Evolutionary conservation across 164 flowering plant species (phyloP), one percentile per base, ranked within the genome.

Genomic region (Tinospora cordifolia): DNA sequence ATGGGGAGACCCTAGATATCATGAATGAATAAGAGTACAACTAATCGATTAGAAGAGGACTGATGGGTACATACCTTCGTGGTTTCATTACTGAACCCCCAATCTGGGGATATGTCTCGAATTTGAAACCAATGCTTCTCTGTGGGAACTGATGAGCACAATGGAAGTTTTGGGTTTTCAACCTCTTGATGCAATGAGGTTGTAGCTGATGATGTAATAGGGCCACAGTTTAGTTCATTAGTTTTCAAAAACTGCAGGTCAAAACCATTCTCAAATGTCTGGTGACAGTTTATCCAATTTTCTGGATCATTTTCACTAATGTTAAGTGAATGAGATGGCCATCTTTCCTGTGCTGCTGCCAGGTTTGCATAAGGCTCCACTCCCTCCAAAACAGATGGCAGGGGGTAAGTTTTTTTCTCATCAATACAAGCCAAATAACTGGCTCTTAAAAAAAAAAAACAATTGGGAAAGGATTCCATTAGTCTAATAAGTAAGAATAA

Each of bases 81-180:
- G 51, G 74, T 21, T 75, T 90, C 95, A 46, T 64, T 71, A 34
- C 88, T 74, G 81, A 78, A 90, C 71, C 92, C 96, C 97, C 96
- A 89, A 44, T 91, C 93, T 62, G 98, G 98, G 40, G 94, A 90
- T 79, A 93, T 80, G 71, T 90, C 92, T 19, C 66, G 80, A 72
- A 93, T 91, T 6, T 76, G 85, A 74, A 90, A 93, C 71, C 83
- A 85, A 78, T 90, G 95, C 66, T 76, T 76, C 69, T 81, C 80
- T 68, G 90, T 68, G 68, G 88, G 59, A 36, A 89, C 87, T 78
- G 85, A 78, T 65, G 84, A 71, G 81, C 71, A 74, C 49, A 77
- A 51, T 68, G 83, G 78, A 70, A 67, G 17, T 15, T 71, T 67
- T 26, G 75, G 72, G 60, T 72, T 73, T 19, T 74, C 80, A 68